Conservation (phyloP, 202 grass and related monocot genomes). For the Carex arenaria region DNA sequence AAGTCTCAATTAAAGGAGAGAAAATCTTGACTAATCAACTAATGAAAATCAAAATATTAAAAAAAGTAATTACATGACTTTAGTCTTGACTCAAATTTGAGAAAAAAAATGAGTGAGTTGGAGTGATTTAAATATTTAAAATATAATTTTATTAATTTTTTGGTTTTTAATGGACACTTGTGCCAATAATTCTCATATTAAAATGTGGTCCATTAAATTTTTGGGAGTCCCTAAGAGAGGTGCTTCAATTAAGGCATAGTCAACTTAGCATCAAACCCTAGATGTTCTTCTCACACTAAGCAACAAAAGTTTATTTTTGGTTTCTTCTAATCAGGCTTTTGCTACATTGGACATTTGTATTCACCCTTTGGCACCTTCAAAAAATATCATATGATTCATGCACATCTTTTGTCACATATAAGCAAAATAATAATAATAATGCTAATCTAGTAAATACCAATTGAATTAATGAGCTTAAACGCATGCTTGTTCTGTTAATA, state of each 20-base stretch:
- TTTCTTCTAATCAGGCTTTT: slow-evolving; percentile 13
- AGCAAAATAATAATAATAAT: not conserved
- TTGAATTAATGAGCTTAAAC: not conserved
- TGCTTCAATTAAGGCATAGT: slow-evolving; percentile 19
- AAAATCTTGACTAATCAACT: not conserved
- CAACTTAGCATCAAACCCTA: slow-evolving; percentile 26
- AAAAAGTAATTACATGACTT: not conserved
- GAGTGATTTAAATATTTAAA: not conserved
- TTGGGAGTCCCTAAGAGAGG: slow-evolving; percentile 1
- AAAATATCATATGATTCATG: not conserved
- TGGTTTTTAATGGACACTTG: not conserved
- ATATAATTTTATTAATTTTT: not conserved
- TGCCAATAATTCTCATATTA: not conserved
- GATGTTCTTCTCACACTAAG: slow-evolving; percentile 25
- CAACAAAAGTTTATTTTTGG: slow-evolving; percentile 27
- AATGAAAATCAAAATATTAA: not conserved
- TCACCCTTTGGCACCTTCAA: not conserved
- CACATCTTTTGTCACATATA: not conserved
- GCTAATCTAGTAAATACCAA: not conserved
- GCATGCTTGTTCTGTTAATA: too few species aligned
- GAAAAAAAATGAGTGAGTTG: not conserved
- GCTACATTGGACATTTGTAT: slow-evolving; percentile 1
- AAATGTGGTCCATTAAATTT: not conserved
- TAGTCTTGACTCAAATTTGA: not conserved
- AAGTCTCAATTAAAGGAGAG: not conserved